Base-by-base conservation (phyloP, 1,284 basidiomycete genomes). In the Inonotus obliquus region DNA sequence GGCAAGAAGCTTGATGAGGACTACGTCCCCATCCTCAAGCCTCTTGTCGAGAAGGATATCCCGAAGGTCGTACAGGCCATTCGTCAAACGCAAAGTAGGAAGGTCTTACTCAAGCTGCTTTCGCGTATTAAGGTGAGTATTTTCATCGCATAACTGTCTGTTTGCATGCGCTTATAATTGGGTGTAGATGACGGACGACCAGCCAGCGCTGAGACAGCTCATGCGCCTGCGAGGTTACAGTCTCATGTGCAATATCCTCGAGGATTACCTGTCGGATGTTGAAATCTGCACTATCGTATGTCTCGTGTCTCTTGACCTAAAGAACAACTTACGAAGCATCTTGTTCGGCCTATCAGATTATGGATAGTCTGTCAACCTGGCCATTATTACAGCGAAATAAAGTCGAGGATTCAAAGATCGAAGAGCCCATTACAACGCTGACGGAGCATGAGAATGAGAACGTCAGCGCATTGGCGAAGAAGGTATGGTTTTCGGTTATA, bases 141-240 rank as follows among this genome's bases (percentile, higher is more conserved):
- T 4, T 19, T 39, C 45, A 47, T 2, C 19, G 23, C 1, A 23
- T 14, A 23, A 25, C 6, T 25, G 13, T 45, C 35, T 7, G 48
- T 27, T 2, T 41, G 29, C 13, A 39, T 19, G 1, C 29, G 11
- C 9, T 52, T 29, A 19, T 35, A n/a, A 32, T 4, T n/a, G 23
- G 48, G 25, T 49, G 14, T 13, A 95, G 91, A 88, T 96, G 68
- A 96, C 95, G 0, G 86, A 89, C 41, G 94, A 97, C 62, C 81
- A 85, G 48, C 79, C 83, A 0, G 86, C 94, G 19, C 81, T 96
- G 39, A 84, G 93, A 49, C 86, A 94, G 70, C 80, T 98, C 58
- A 92, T 98, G 85, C 90, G 95, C 32, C 78, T 98, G 70, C 94
- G 97, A 73, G 96, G 95, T 1, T 95, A 97, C 72, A 92, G 90